Base-by-base conservation (phyloP, 2,329 filamentous ascomycete species). In the Capronia epimyces region DNA sequence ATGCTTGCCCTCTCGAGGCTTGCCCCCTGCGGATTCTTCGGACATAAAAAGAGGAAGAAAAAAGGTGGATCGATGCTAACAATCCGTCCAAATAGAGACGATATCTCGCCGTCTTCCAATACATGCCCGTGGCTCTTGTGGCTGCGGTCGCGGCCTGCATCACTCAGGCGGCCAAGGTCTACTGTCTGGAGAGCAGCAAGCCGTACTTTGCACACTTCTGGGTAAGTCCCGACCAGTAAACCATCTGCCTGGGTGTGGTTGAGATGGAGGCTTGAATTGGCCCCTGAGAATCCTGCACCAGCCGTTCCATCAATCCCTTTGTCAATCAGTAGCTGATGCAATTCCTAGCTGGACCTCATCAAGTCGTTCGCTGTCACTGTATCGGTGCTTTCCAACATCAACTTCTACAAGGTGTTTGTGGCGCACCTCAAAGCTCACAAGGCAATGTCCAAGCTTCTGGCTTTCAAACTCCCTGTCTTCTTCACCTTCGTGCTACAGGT, bases 71-170 rank as follows among this genome's bases (percentile, higher is more conserved):
- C n/a, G n/a, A n/a, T n/a, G n/a, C n/a, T n/a, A n/a, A n/a, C n/a
- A n/a, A n/a, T n/a, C n/a, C n/a, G n/a, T n/a, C n/a, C n/a, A n/a
- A 32, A 32, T 12, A 32, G 29, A 32, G 13, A 32, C 29, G 13
- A 20, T 72, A 65, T 64, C 53, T 69, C 46, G 51, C 57, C 9
- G 62, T 73, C 32, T 69, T 74, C 36, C 72, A 75, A 58, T 73
- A 71, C 39, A 67, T 71, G 0, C 22, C 64, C 9, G 51, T 65
- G 13, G 49, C 60, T 6, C 47, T 63, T 3, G 36, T 58, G 6
- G 43, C 63, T 3, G 60, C 64, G 2, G 44, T 68, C n/a, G 60
- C 49, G 1, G 63, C 63, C 1, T 62, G 58, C 16, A 64, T 68
- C 43, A 66, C 67, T 0, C 57, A 68, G 43, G 63, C 64, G 0